phyloP scores from a whole-genome alignment of 352 stramenopile genomes.

The Peronospora destructor region DNA sequence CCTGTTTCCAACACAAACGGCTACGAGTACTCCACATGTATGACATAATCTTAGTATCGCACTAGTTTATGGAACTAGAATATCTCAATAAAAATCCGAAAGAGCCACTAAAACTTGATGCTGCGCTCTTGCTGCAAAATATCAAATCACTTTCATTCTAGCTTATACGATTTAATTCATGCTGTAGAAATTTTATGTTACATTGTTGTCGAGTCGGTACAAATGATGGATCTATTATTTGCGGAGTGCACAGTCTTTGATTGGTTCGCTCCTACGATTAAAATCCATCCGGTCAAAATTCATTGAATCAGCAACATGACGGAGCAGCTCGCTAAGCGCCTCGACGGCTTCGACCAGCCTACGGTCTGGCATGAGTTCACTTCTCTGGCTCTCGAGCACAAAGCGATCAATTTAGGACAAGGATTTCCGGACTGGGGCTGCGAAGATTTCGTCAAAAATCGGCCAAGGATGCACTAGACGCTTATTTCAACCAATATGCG shows the following conservation, averaged over 20 bases:
- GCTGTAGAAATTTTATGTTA: no score
- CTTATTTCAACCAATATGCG: constrained; percentile 92
- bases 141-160: no score
- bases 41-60: no score
- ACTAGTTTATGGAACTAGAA: no score
- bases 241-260: background rate
- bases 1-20: no score
- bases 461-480: constrained; percentile 87
- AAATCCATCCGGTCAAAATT: background rate
- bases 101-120: no score
- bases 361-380: constrained; percentile 88
- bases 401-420: constrained; percentile 90
- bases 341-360: constrained; percentile 66
- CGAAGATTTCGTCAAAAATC: constrained; percentile 91
- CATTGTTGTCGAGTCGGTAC: no score
- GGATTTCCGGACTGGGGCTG: constrained; percentile 93
- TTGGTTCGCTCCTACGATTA: no score
- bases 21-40: no score
- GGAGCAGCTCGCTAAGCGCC: constrained; percentile 50
- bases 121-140: no score
- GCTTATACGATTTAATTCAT: no score
- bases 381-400: constrained; percentile 76
- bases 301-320: constrained; percentile 31
- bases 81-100: no score
- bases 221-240: background rate